Base-by-base conservation (phyloP, 2,329 filamentous ascomycete genomes). In the Penicillium vulpinum region DNA sequence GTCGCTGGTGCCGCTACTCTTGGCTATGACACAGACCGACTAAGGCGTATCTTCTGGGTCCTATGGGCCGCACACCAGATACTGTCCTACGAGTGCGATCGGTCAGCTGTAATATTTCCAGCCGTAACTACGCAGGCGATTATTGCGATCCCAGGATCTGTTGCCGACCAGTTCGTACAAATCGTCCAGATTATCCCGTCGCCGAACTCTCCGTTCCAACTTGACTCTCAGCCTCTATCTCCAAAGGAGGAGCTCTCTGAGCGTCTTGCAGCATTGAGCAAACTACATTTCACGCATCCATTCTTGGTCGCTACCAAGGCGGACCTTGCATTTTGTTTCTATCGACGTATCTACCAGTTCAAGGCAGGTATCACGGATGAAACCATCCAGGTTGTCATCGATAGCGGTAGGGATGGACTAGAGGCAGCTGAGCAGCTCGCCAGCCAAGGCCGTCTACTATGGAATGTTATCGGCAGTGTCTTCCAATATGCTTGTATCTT, bases 31-130 rank as follows among this genome's bases (percentile, higher is more conserved):
- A 63, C 61, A 2, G 70, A 72, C 47, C 66, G 69, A 3, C 58
- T 71, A 49, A 63, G 68, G 46, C 47, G 70, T 18, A 72, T 72
- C n/a, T 72, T 72, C 44, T 72, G 69, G 70, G 60, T 71, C 53
- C 62, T 65, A 2, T 72, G 70, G 70, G 68, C 70, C 5, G 70
- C 61, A 8, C 70, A 72, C 56, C 51, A 53, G 11, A 70, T 72
- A 64, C 56, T 72, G 6, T 72, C 67, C 5, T 72, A 72, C 57
- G 70, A 72, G 60, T 65, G 66, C 28, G 69, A 72, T 61, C 63
- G 60, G 31, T 70, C 69, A 10, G n/a, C 69, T 49, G 70, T 71
- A 16, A 0, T 0, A 4, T 70, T 70, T 57, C 36, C 56, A 26
- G 36, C 58, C 11, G 67, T 71, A 41, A 70, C 67, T 40, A 64